Percentiles rank a stretch among this genome's conserved stretches.
These are phyloP conservation scores for Triticum timopheevii DNA, from an alignment of 176 grass and related monocot species.

Conservation along the genomic window DNA sequence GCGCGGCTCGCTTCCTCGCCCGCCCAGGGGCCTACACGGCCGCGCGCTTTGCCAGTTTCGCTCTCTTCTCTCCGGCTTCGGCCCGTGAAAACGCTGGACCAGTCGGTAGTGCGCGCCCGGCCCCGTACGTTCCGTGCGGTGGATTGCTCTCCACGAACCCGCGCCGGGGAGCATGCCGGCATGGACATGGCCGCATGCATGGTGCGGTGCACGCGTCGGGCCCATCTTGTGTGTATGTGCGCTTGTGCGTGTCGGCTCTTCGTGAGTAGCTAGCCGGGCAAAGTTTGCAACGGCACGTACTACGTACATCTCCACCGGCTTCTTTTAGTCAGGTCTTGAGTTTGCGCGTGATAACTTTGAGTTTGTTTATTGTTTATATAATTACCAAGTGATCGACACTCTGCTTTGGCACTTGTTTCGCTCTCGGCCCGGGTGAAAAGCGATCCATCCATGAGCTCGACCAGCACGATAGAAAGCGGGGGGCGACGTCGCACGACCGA, in stretches of 20 bases:
- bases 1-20: neutral
- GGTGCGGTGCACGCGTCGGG: neutral
- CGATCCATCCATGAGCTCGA: neutral
- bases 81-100: too few species aligned
- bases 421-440: neutral
- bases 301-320: neutral
- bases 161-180: neutral
- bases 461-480: too few species aligned
- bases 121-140: too few species aligned
- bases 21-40: neutral
- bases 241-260: neutral
- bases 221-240: neutral
- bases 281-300: neutral
- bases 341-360: neutral
- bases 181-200: neutral
- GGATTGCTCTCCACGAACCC: neutral
- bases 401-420: too few species aligned
- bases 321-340: neutral
- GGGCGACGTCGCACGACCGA: too few species aligned
- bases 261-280: neutral
- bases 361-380: neutral
- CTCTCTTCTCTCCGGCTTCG: too few species aligned
- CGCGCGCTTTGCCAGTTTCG: too few species aligned
- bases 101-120: too few species aligned
- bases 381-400: neutral